phyloP scores from a whole-genome alignment of 2,329 filamentous ascomycete species.

The Paraconiothyrium sp. region DNA sequence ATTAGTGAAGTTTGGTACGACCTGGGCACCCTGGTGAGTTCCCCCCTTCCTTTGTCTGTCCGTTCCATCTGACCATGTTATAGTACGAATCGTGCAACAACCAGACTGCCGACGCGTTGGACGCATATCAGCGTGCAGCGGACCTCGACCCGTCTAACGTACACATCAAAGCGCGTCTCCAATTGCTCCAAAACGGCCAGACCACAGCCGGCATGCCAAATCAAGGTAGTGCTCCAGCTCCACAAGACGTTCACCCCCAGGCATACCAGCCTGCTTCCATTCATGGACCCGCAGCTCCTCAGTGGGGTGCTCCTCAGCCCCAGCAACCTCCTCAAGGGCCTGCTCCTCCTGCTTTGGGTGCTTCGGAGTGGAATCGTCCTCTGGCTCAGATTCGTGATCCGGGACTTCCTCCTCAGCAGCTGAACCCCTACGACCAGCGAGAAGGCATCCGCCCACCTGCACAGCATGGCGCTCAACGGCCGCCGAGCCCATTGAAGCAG shows the following conservation, averaged over 20 bases:
- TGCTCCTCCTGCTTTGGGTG: conserved; percentile 64
- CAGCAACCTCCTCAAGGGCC: conserved; percentile 71
- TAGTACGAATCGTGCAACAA: conserved; percentile 99
- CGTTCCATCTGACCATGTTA: conserved; percentile 28
- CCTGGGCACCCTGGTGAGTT: conserved; percentile 87
- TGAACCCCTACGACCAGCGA: conserved; percentile 83
- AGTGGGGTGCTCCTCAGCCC: conserved; percentile 84
- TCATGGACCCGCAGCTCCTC: conserved; percentile 83
- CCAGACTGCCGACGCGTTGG: conserved; percentile 93
- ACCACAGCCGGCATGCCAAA: conserved; percentile 73
- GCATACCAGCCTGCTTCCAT: conserved; percentile 87
- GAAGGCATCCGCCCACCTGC: conserved; percentile 75
- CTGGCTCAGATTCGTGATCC: conserved; percentile 79
- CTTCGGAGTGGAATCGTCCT: conserved; percentile 66
- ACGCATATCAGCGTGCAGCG: conserved; percentile 93
- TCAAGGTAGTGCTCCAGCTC: conserved; percentile 81
- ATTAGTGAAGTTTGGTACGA: conserved; percentile 99
- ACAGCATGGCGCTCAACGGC: conserved; percentile 71
- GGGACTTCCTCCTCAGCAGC: conserved; percentile 72
- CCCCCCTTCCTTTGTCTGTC: conserved; percentile 18
- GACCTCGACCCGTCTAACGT: conserved; percentile 93
- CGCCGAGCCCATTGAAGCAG: conserved; percentile 75
- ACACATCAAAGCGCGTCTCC: conserved; percentile 94
- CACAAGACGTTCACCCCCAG: conserved; percentile 95
- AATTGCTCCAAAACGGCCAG: conserved; percentile 84